Base-by-base conservation (phyloP, 2,329 filamentous ascomycete species). In the Decorospora gaudefroyi region DNA sequence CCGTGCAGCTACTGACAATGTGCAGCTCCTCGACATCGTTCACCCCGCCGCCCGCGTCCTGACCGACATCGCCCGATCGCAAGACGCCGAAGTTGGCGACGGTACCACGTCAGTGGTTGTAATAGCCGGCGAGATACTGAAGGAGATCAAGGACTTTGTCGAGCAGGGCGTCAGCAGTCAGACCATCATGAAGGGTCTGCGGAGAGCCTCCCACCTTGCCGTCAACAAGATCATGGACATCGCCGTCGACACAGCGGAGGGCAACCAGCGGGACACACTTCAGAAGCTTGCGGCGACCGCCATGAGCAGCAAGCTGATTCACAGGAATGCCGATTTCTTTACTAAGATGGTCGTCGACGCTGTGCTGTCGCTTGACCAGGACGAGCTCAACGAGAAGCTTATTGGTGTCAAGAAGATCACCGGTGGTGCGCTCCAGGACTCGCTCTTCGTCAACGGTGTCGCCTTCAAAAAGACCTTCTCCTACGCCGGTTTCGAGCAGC, bases 401-500 rank as follows among this genome's bases (percentile, higher is more conserved):
- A 99, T 99, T 65, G 93, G 93, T 50, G 84, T 97, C 71, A 99
- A 99, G 82, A 97, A 96, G 78, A 91, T 99, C 53, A 92, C 90
- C 26, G 93, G 93, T 67, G 93, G 93, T 71, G 95, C 90, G 25
- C 83, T 99, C 21, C 93, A 96, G 65, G 93, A 97, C 53, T 96
- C 92, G 2, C 82, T 96, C 27, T 97, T 97, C 74, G 87, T 99
- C 68, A 93, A 97, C 72, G 93, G 93, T 68, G 93, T 99, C 51
- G 92, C 93, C 23, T 99, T 99, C 81, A 97, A 97, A 80, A 99
- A 99, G 83, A 99, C 93, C 4, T 99, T 99, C 74, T 91, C 92
- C 37, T 99, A 99, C 70, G 93, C 93, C 61, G 93, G 93, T 68
- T 99, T 99, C 75, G 93, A 99, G 76, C 93, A 99, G 76, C 93